These are phyloP conservation scores for Thelephora ganbajun DNA, from an alignment of 768 basidiomycete species.

Conservation along the genomic window DNA sequence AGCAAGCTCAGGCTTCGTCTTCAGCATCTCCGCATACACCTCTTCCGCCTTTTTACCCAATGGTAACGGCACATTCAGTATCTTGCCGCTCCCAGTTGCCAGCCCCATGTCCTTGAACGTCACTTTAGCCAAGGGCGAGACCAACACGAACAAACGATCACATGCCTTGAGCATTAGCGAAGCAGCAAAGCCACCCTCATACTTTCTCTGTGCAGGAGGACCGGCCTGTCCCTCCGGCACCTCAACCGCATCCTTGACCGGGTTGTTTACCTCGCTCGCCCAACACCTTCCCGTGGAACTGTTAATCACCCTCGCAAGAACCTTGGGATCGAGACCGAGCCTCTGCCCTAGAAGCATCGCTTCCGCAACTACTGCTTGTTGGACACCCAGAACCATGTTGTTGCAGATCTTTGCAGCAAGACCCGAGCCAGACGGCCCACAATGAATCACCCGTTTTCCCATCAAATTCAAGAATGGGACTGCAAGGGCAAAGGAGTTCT, in stretches of 20 bases:
- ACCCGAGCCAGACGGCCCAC: slow-evolving; percentile 70
- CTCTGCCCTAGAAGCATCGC: slow-evolving; percentile 80
- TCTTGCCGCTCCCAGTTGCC: slow-evolving; percentile 31
- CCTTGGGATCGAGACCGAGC: slow-evolving; percentile 62
- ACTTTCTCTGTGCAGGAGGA: slow-evolving; percentile 73
- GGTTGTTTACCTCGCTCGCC: slow-evolving; percentile 80
- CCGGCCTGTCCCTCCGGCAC: slow-evolving; percentile 40
- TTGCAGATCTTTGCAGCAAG: slow-evolving; percentile 87
- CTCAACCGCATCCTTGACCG: slow-evolving; percentile 47
- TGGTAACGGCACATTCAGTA: slow-evolving; percentile 28
- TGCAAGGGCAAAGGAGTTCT: slow-evolving; percentile 40
- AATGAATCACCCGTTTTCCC: slow-evolving; percentile 75
- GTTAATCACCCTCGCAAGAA: slow-evolving; percentile 76
- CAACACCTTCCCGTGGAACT: slow-evolving; percentile 76
- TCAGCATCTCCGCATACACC: slow-evolving; percentile 45
- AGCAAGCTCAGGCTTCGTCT: slow-evolving; percentile 42
- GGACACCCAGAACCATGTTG: slow-evolving; percentile 38
- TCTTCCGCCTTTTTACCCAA: slow-evolving; percentile 49
- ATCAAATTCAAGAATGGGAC: slow-evolving; percentile 51
- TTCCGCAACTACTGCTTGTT: slow-evolving; percentile 79
- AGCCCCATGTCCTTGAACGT: slow-evolving; percentile 65
- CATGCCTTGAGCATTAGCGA: slow-evolving; percentile 70
- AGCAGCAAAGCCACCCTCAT: slow-evolving; percentile 79
- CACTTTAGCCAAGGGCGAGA: background rate
- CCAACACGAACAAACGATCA: background rate